Evolutionary conservation across 2,329 filamentous ascomycete species (phyloP), one percentile per base, ranked within the genome.

Genomic region (Pseudogymnoascus sp.): DNA sequence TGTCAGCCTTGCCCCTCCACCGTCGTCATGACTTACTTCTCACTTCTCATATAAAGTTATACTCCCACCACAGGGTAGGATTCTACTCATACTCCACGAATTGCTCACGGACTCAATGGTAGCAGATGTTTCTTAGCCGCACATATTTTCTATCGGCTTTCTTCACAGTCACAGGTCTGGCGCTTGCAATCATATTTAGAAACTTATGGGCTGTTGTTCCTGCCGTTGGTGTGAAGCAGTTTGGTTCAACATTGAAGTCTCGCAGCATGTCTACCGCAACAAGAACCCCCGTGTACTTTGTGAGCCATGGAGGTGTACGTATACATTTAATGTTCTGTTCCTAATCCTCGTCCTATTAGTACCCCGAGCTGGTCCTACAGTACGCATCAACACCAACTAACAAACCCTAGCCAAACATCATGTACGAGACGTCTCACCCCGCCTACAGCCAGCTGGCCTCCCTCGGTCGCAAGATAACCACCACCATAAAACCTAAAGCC

Each of bases 381-480:
- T 39, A 11, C 21, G 21, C 26, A 60, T 3, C 4, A 1, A 29
- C 13, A 31, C 2, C 37, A 29, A 24, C 36, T 36, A 39, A 39
- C 36, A 29, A 2, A 2, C n/a, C 10, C 11, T 54, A 69, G 66
- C 87, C 87, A 3, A 84, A 79, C 66, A 79, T 89, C 36, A 87
- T 89, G 78, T 87, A 86, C 68, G 78, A 89, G n/a, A 82, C 77
- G 3, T 71, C 83, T 0, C 88, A 92, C 69, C 85, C 86, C 1
- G 88, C 84, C 8, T 89, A 87, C 68, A 71, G 77, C 3, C 76
- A 86, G 61, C 81, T 92, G 4, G 81, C 86, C 66, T 71, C 78
- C 24, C 85, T 90, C 60, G 88, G 88, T 41, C 77, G 73, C 6
- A 87, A 91, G 68, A 90, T 92, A 70, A 90, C 86, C 0, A 76